phyloP scores from a whole-genome alignment of 148 eudicot genomes.

The Rhododendron molle region DNA sequence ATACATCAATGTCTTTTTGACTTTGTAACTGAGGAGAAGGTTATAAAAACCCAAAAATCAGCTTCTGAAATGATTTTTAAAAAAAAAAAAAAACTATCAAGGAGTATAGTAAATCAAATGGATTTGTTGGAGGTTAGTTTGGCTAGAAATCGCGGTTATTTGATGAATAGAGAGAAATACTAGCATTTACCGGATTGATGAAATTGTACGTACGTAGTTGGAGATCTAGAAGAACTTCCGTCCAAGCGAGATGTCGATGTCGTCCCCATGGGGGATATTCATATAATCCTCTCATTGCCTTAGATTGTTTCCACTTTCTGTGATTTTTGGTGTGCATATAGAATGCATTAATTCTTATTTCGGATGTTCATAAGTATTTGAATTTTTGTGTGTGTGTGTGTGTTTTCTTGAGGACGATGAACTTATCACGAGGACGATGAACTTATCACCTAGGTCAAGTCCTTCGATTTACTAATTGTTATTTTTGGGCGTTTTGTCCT shows the following conservation, averaged over 20 bases:
- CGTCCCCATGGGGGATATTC: constrained; percentile 43
- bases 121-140: constrained; percentile 2
- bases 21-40: too few relatives aligned
- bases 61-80: too few relatives aligned
- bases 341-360: not conserved
- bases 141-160: constrained; percentile 9
- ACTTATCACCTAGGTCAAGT: not conserved
- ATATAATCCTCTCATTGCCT: too few relatives aligned
- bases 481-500: too few relatives aligned
- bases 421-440: not conserved
- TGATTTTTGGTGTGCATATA: constrained; percentile 1
- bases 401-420: not conserved
- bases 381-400: too few relatives aligned
- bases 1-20: too few relatives aligned
- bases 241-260: constrained; percentile 20
- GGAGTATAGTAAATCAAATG: too few relatives aligned
- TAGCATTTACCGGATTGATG: constrained; percentile 26
- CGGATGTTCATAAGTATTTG: too few relatives aligned
- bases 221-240: constrained; percentile 16
- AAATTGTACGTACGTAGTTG: constrained; percentile 21
- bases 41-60: too few relatives aligned
- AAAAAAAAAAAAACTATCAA: too few relatives aligned
- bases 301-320: constrained; percentile 74
- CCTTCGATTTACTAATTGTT: not conserved
- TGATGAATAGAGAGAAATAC: constrained; percentile 28